phyloP scores from a whole-genome alignment of 1,139 yeast species.

The Candida neerlandica region DNA sequence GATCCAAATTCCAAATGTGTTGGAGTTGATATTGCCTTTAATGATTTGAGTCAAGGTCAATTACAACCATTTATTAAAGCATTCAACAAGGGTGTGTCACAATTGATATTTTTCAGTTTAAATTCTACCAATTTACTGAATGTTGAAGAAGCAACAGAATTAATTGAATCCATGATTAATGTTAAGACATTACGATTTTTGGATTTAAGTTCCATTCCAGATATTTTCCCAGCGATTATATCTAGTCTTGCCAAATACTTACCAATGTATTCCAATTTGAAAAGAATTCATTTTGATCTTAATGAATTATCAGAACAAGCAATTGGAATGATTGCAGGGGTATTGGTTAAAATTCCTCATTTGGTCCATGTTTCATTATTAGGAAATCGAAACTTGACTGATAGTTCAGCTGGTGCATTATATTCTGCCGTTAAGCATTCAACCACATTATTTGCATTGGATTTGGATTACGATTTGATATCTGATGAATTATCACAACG shows the following conservation, averaged over 20 bases:
- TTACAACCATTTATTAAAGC: slow-evolving; percentile 52
- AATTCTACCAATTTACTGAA: slow-evolving; percentile 65
- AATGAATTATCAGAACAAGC: slow-evolving; percentile 67
- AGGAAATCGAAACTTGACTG: slow-evolving; percentile 60
- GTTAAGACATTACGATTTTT: slow-evolving; percentile 65
- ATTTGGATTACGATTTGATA: slow-evolving; percentile 68
- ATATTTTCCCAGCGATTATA: slow-evolving; percentile 70
- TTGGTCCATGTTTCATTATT: slow-evolving; percentile 76
- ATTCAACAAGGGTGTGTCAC: slow-evolving; percentile 35
- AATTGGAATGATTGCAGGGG: slow-evolving; percentile 67
- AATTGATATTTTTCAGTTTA: slow-evolving; percentile 65
- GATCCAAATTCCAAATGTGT: slow-evolving; percentile 56
- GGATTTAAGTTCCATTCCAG: slow-evolving; percentile 75
- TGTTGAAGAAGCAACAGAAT: slow-evolving; percentile 54
- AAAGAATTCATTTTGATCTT: slow-evolving; percentile 77
- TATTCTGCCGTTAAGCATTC: slow-evolving; percentile 74
- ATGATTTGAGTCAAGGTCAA: slow-evolving; percentile 63
- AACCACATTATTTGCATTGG: slow-evolving; percentile 64
- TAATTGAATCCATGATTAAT: slow-evolving; percentile 53
- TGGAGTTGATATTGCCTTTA: slow-evolving; percentile 86
- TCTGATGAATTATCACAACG: slow-evolving; percentile 74
- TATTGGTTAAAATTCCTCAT: slow-evolving; percentile 67
- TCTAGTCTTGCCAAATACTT: slow-evolving; percentile 61
- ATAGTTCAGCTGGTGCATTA: slow-evolving; percentile 64
- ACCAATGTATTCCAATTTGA: slow-evolving; percentile 65